Evolutionary conservation across 2,329 filamentous ascomycete species (phyloP).

Genomic region (Bimuria novae-zelandiae): DNA sequence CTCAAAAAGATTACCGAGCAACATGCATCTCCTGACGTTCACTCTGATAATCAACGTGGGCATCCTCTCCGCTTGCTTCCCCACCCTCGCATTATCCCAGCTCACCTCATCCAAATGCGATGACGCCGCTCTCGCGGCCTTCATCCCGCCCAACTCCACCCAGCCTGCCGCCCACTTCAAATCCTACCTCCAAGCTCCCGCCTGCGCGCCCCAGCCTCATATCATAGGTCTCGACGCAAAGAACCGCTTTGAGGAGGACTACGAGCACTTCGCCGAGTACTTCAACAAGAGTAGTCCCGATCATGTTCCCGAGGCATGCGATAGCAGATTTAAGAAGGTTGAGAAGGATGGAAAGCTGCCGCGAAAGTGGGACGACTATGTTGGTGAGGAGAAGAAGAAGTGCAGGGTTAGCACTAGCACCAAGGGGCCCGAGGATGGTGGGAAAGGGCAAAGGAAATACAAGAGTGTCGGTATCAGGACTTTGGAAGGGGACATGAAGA

Average conservation of each 20-base stretch:
- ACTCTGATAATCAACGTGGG: not conserved
- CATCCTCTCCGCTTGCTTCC: not conserved
- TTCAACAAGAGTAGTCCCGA: not conserved
- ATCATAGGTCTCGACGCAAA: not conserved
- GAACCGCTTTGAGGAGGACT: conserved; percentile 6
- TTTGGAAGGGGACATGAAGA: not conserved
- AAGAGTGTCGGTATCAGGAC: not conserved
- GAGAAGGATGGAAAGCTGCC: not conserved
- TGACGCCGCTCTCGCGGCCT: not conserved
- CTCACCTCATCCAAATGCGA: not conserved
- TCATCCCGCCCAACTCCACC: not conserved
- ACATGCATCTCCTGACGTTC: too few species aligned
- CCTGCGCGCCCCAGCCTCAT: not conserved
- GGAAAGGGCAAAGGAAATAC: not conserved
- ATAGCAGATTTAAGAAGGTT: not conserved
- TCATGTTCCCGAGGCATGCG: not conserved
- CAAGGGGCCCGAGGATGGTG: not conserved
- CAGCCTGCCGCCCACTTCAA: not conserved
- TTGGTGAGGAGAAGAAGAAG: not conserved
- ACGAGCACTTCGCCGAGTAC: conserved; percentile 1
- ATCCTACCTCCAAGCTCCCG: not conserved
- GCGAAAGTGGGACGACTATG: not conserved
- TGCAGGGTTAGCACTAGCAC: not conserved
- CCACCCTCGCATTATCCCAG: not conserved
- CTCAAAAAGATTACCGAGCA: too few species aligned